These are phyloP conservation scores for Zychaea mexicana DNA, from an alignment of 371 early-diverging fungal genomes.

Conservation along the genomic window DNA sequence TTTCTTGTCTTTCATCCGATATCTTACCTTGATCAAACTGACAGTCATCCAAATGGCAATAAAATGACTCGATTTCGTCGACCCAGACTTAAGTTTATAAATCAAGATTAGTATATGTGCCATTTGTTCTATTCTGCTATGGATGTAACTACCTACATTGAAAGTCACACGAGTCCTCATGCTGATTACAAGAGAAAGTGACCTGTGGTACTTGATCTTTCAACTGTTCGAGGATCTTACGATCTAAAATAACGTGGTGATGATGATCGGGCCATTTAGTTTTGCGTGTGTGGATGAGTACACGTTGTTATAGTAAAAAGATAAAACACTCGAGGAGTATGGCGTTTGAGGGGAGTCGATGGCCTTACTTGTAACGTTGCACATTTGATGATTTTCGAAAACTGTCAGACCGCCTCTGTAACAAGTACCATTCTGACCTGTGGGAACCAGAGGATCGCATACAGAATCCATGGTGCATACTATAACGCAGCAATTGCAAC, in stretches of 20 bases:
- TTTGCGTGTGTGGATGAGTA: background rate
- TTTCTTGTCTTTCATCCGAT: background rate
- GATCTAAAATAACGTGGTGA: no score
- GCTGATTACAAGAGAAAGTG: slow-evolving; percentile 66
- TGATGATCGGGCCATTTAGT: no score
- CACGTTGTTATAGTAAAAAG: background rate
- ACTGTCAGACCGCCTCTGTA: slow-evolving; percentile 81
- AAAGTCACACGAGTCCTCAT: slow-evolving; percentile 60
- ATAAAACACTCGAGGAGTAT: background rate
- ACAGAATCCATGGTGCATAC: slow-evolving; percentile 78
- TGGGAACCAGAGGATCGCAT: slow-evolving; percentile 76
- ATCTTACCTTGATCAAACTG: slow-evolving; percentile 54
- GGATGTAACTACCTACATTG: slow-evolving; percentile 54
- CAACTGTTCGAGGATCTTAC: slow-evolving; percentile 64
- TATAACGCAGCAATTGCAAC: slow-evolving; percentile 18
- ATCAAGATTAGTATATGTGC: background rate
- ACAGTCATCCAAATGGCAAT: slow-evolving; percentile 72
- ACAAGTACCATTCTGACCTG: slow-evolving; percentile 82
- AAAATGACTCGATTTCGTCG: slow-evolving; percentile 76
- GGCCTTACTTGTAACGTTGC: slow-evolving; percentile 85
- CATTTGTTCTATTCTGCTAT: background rate
- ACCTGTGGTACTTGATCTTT: slow-evolving; percentile 68
- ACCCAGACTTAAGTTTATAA: slow-evolving; percentile 64
- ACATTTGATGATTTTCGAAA: slow-evolving; percentile 79
- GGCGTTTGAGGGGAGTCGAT: background rate